Evolutionary conservation across 495 filamentous ascomycete species (phyloP).

Genomic region (Penicillium atrosanguineum): DNA sequence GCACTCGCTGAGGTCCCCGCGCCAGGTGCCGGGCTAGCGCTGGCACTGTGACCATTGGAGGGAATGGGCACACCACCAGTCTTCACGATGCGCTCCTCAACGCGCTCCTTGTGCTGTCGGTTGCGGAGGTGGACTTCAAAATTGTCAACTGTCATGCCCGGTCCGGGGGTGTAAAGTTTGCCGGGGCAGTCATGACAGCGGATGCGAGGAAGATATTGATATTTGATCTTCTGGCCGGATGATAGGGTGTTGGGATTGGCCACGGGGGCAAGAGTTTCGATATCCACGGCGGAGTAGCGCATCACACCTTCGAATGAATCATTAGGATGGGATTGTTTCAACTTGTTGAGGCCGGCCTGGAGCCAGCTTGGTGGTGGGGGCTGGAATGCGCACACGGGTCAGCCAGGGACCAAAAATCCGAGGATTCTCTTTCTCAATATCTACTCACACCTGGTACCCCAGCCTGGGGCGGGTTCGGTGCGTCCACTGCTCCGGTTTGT

Average conservation of each 20-base stretch:
- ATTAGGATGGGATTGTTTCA: slow-evolving; percentile 64
- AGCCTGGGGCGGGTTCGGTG: slow-evolving; percentile 53
- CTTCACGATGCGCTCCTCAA: slow-evolving; percentile 53
- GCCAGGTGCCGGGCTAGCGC: slow-evolving; percentile 24
- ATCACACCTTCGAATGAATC: slow-evolving; percentile 84
- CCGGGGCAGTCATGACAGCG: slow-evolving; percentile 88
- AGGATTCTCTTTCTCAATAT: slow-evolving; percentile 14
- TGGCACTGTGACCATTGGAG: slow-evolving; percentile 10
- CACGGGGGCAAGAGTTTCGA: slow-evolving; percentile 56
- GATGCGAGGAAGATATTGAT: slow-evolving; percentile 79
- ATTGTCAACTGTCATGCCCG: slow-evolving; percentile 78
- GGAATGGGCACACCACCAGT: slow-evolving; percentile 6
- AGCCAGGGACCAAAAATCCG: slow-evolving; percentile 13
- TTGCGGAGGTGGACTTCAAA: slow-evolving; percentile 91
- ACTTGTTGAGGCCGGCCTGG: slow-evolving; percentile 55
- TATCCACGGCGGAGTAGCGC: slow-evolving; percentile 77
- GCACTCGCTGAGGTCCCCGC: slow-evolving; percentile 12
- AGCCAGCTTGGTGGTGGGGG: slow-evolving; percentile 84
- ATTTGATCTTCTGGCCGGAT: slow-evolving; percentile 55
- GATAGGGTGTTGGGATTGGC: slow-evolving; percentile 47
- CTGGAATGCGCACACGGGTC: slow-evolving; percentile 40
- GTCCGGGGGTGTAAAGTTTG: slow-evolving; percentile 87
- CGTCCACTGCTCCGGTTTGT: slow-evolving; percentile 64
- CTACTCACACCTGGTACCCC: slow-evolving; percentile 59
- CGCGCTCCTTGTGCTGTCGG: slow-evolving; percentile 69